A percentile compares a stretch with the other conserved stretches of the same genome.
Evolutionary conservation across 164 flowering plant species (phyloP).

Genomic region (Annona cherimola): DNA sequence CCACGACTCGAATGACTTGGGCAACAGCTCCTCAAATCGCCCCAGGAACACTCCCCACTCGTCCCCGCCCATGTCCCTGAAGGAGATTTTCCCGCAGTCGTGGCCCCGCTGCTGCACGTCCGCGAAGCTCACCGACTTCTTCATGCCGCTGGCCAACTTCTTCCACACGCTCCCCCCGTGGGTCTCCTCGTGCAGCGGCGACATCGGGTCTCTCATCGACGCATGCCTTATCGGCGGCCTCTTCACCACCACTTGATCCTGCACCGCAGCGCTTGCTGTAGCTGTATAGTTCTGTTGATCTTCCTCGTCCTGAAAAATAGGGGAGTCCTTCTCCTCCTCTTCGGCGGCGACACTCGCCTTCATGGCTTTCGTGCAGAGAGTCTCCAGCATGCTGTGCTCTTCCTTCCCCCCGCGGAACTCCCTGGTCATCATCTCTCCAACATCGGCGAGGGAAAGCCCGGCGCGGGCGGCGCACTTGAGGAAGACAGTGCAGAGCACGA

Average conservation of each 20-base stretch:
- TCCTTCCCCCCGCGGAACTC: slow-evolving; percentile 47
- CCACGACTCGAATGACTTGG: slow-evolving; percentile 44
- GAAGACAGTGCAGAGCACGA: slow-evolving; percentile 68
- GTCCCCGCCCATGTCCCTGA: slow-evolving; percentile 47
- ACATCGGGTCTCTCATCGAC: slow-evolving; percentile 4
- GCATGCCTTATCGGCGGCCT: slow-evolving; percentile 20
- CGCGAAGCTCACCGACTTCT: slow-evolving; percentile 45
- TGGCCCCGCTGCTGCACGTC: slow-evolving; percentile 16
- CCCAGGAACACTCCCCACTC: slow-evolving; percentile 57
- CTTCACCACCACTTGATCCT: slow-evolving; percentile 22
- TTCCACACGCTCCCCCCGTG: background rate
- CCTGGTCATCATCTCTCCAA: slow-evolving; percentile 82
- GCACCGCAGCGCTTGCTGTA: background rate
- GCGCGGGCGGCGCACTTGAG: slow-evolving; percentile 50
- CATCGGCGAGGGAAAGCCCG: slow-evolving; percentile 68
- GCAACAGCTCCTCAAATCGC: slow-evolving; percentile 49
- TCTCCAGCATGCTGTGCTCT: slow-evolving; percentile 50
- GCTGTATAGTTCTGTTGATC: slow-evolving; percentile 8
- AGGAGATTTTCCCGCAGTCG: slow-evolving; percentile 37
- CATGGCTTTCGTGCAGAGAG: slow-evolving; percentile 46
- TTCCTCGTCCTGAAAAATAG: slow-evolving; percentile 31
- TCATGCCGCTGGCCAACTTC: background rate
- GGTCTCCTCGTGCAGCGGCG: slow-evolving; percentile 5
- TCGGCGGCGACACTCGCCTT: slow-evolving; percentile 9
- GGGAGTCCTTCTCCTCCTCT: slow-evolving; percentile 12